Base-by-base conservation (phyloP, 768 basidiomycete genomes). In the Suillus subluteus region DNA sequence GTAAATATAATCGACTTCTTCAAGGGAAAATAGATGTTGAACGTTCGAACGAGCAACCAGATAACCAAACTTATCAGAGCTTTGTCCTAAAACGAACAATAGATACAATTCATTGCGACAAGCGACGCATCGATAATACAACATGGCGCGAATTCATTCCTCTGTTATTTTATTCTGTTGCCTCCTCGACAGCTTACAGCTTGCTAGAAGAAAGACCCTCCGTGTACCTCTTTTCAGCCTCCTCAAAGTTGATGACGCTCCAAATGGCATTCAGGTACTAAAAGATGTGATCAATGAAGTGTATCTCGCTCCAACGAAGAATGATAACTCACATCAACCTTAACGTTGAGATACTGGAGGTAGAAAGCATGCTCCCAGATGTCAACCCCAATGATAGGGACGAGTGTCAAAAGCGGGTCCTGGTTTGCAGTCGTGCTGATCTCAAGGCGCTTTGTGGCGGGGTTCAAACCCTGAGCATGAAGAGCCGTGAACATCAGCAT, bases 361-460 rank as follows among this genome's bases (percentile, higher is more conserved):
- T 97, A 98, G 84, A 95, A 95, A 62, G 95, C 94, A 75, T 96
- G 95, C 81, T 97, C 95, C 95, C 95, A 97, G 75, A 96, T 88
- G 70, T 96, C 95, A 71, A 98, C 90, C 54, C 95, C 95, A 71
- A 96, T 92, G 81, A 98, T 86, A 64, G 95, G 94, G 64, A 87
- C 79, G 74, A 88, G 90, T 56, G 80, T 77, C 70, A 94, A 79
- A 61, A 96, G 85, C 66, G 96, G 96, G 76, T 98, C 96, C 83
- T 99, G 98, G 87, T 99, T 99, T 6, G 95, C 78, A 40, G 98
- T 99, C 52, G 98, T 96, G 62, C 87, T 81, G 70, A 98, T 87
- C 83, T 97, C 95, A 65, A 99, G 88, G 71, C 82, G 83, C 80
- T 88, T 88, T 69, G 81, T 87, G 65, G 75, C 65, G 35, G 87